Conservation (phyloP, 495 filamentous ascomycete species). For the Penicillium goetzii region DNA sequence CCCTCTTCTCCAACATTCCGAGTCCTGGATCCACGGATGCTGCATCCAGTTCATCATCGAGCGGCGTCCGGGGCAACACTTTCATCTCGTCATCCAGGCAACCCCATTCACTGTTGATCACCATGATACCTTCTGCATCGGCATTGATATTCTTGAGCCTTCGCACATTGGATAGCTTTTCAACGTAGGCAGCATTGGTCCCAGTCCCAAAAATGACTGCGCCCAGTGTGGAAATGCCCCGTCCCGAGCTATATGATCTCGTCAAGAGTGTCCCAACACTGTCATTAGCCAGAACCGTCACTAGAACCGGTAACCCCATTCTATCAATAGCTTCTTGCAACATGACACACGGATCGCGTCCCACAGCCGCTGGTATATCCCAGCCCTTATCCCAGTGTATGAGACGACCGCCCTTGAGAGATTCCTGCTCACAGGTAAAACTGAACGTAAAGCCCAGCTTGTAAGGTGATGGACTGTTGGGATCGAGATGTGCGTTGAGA, state of each 20-base stretch:
- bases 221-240: constrained; percentile 10
- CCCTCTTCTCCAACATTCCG: constrained; percentile 6
- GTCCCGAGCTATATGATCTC: constrained; percentile 25
- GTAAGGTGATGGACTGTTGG: not conserved
- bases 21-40: not conserved
- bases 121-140: constrained; percentile 20
- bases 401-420: constrained; percentile 21
- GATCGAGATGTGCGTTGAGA: constrained; percentile 5
- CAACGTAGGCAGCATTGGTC: constrained; percentile 45
- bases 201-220: constrained; percentile 40
- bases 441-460: constrained; percentile 32
- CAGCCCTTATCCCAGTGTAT: constrained; percentile 33
- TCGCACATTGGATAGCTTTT: constrained; percentile 24
- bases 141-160: not conserved
- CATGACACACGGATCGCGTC: constrained; percentile 25
- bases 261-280: constrained; percentile 28
- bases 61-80: constrained; percentile 19
- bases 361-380: constrained; percentile 30
- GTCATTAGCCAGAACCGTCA: constrained; percentile 28
- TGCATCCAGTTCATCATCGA: constrained; percentile 3
- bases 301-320: constrained; percentile 21
- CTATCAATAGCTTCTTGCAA: constrained; percentile 29
- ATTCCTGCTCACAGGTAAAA: constrained; percentile 28
- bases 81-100: constrained; percentile 30
- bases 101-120: constrained; percentile 38